Base-by-base conservation (phyloP, 129 eudicot genomes). In the Cynara cardunculus region DNA sequence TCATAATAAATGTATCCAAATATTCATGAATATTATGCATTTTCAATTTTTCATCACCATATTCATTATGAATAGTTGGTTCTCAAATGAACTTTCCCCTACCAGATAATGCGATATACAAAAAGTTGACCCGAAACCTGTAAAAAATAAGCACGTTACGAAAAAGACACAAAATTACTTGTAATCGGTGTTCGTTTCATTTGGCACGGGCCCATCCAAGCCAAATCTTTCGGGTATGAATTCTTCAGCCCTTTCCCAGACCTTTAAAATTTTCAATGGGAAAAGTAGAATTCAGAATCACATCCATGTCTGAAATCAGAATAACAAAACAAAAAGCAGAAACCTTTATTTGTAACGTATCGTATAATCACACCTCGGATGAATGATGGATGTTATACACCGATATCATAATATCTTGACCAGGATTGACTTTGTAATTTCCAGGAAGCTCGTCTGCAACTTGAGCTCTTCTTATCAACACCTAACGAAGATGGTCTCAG, bases 371-470 rank as follows among this genome's bases (percentile, higher is more conserved):
- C 83, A 92, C 99, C 99, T 84, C 80, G 32, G 97, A 72, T 73
- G 99, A 95, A 87, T 86, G 99, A 81, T 95, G 99, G 67, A 95
- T 92, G 83, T 95, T 95, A 85, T 95, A 95, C 7, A 95, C 99
- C 4, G 99, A 95, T 73, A 95, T 95, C 99, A 95, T 95, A 56
- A 95, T 92, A 84, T 95, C 99, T 86, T 95, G 99, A 79, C 97
- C 99, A 81, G 99, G 79, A 77, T 92, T 88, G 77, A 95, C 97
- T 80, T 86, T 95, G 87, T 92, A 95, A 79, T 90, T 88, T 68
- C 99, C 99, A 13, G 99, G 99, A 85, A 95, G 97, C 59, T 78
- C 89, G 22, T 95, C 99, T 8, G 76, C 71, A 3, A 89, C 90
- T 80, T 72, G 83, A 85, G 99, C 99, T 85, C 99, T 92, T 89